Base-by-base conservation (phyloP, 140 eudicot genomes). In the Cichorium intybus region DNA sequence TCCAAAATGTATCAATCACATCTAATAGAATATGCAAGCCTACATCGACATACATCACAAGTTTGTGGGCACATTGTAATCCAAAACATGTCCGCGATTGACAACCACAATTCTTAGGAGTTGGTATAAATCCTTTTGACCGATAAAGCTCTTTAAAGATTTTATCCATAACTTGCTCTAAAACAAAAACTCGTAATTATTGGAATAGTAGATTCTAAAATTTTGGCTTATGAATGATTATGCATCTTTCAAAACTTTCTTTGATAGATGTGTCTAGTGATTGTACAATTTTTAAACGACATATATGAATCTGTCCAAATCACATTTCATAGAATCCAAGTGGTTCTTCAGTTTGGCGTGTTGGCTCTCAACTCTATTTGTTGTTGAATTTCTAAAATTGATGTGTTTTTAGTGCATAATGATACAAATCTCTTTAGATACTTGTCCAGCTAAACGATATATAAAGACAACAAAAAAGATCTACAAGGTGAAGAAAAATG, bases 161-260 rank as follows among this genome's bases (percentile, higher is more conserved):
- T 16, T 28, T 56, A 1, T 16, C 12, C 45, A 56, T 56, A 41
- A 24, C 62, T 24, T 55, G 22, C 2, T 24, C 8, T 15, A 22
- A 55, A n/a, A 55, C 61, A 55, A 27, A 15, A 55, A 18, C 35
- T 5, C 24, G 11, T 37, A 55, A 12, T 24, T 55, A 15, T 24
- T 24, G 37, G 16, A 55, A 55, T 15, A 28, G 27, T 8, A 37
- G 60, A 11, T 12, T 5, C 21, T 26, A 10, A 26, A 24, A 55
- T 24, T 55, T 14, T 3, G 3, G 10, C 60, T 26, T 24, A 16
- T 21, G 20, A 14, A 55, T 11, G 3, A 52, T 52, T 27, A 4
- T 55, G 37, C 60, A 11, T 55, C 37, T 52, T 52, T 52, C 58
- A 52, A 22, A 31, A 22, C 33, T 52, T 3, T 53, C 59, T 53